Evolutionary conservation across 176 grass and related monocot genomes (phyloP), one percentile per base, ranked within the genome.

Genomic region (Triticum urartu): DNA sequence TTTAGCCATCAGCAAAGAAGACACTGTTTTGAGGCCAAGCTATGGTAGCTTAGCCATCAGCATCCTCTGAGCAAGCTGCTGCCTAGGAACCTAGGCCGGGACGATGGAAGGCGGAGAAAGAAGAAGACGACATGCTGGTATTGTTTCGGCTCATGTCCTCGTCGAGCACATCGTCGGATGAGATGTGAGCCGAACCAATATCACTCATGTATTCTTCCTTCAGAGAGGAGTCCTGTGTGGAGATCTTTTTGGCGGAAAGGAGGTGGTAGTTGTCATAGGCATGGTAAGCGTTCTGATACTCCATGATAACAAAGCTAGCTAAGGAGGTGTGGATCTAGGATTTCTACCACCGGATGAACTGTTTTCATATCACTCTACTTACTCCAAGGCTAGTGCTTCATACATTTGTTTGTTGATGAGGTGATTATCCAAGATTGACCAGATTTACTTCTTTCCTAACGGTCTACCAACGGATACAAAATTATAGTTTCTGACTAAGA

Each of bases 151-250:
- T 93, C 92, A 88, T 76, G 74, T 88, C 86, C 65, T 81, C 38
- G 74, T 32, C 58, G 38, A 81, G 18, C 12, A 45, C 40, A 22
- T 67, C 36, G 24, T 21, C 21, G 22, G 79, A 76, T 48, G 66
- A 71, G 88, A 93, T 79, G 79, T 79, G 89, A 93, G 92, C 89
- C 89, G 92, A 81, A 91, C 83, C 92, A 91, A 93, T 93, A 91
- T 91, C 92, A 93, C 86, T 84, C 86, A 84, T 93, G 89, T 91
- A 88, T 77, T 85, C 86, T 91, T 93, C 83, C 86, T 92, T 86
- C 90, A 62, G n/a, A 79, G 2, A 47, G 3, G 3, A 45, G 14
- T 11, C 26, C 40, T 54, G 7, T 39, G 5, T 18, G 18, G 45
- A 50, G 40, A 68, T 68, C 10, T 1, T 20, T 1, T 63, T 64